These are phyloP conservation scores for Cryptomeria japonica DNA, from an alignment of 75 land plant species.

Conservation along the genomic window DNA sequence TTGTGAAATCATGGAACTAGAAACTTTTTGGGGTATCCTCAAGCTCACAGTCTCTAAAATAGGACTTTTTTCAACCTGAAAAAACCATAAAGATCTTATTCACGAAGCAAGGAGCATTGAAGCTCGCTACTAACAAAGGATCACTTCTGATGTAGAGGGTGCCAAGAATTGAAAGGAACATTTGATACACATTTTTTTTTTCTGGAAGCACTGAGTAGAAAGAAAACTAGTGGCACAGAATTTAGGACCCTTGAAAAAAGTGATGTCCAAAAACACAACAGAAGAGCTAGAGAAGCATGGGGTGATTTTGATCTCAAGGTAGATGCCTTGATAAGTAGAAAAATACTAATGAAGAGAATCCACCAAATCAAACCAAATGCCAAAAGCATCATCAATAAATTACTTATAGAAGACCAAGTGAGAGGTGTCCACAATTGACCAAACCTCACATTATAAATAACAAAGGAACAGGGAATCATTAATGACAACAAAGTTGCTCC, in stretches of 20 bases:
- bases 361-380: neutral
- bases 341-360: neutral
- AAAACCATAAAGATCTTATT: neutral
- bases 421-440: too few species aligned
- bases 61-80: too few species aligned
- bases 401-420: neutral
- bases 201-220: too few species aligned
- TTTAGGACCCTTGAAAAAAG: neutral
- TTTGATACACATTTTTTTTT: too few species aligned
- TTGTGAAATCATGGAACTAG: neutral
- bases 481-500: neutral
- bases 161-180: neutral
- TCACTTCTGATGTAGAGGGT: neutral
- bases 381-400: constrained; percentile 3
- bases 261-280: neutral
- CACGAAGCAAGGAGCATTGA: neutral
- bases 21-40: neutral
- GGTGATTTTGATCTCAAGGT: neutral
- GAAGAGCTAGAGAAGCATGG: neutral
- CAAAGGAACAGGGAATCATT: neutral
- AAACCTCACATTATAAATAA: neutral
- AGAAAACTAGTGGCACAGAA: too few species aligned
- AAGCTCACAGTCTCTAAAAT: neutral
- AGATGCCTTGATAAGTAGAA: neutral
- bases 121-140: neutral